phyloP scores from a whole-genome alignment of 805 yeast species.

The Saccharomycopsis sp. region DNA sequence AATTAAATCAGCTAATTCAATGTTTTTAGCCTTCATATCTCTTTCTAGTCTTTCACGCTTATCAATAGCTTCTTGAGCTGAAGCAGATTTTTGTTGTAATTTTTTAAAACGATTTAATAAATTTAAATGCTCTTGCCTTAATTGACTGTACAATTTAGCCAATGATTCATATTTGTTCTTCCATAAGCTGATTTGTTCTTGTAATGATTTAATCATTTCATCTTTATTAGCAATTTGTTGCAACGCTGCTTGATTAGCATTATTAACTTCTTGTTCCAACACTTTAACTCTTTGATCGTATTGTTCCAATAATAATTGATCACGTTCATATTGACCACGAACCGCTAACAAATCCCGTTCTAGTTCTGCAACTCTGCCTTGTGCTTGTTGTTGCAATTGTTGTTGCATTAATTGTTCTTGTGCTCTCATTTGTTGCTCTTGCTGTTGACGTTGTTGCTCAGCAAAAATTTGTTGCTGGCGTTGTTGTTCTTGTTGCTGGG shows the following conservation, averaged over 20 bases:
- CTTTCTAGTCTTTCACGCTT: slow-evolving; percentile 76
- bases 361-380: slow-evolving; percentile 70
- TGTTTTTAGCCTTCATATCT: slow-evolving; percentile 76
- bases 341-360: slow-evolving; percentile 74
- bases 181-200: slow-evolving; percentile 75
- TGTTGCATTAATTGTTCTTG: slow-evolving; percentile 63
- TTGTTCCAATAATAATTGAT: slow-evolving; percentile 75
- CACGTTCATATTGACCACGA: slow-evolving; percentile 78
- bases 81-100: slow-evolving; percentile 76
- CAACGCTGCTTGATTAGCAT: slow-evolving; percentile 55
- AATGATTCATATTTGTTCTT: slow-evolving; percentile 80
- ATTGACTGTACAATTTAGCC: slow-evolving; percentile 83
- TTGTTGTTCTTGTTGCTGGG: slow-evolving; percentile 59
- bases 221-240: slow-evolving; percentile 73
- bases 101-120: slow-evolving; percentile 71
- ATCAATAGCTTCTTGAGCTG: slow-evolving; percentile 85
- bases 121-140: slow-evolving; percentile 86
- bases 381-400: slow-evolving; percentile 66
- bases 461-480: slow-evolving; percentile 64
- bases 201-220: slow-evolving; percentile 58
- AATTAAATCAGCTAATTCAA: slow-evolving; percentile 82
- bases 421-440: slow-evolving; percentile 58
- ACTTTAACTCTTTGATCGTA: slow-evolving; percentile 81
- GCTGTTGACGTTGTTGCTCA: slow-evolving; percentile 66
- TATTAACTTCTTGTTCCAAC: slow-evolving; percentile 63